phyloP scores from a whole-genome alignment of 164 flowering plant genomes.

The Echeveria elegans region DNA sequence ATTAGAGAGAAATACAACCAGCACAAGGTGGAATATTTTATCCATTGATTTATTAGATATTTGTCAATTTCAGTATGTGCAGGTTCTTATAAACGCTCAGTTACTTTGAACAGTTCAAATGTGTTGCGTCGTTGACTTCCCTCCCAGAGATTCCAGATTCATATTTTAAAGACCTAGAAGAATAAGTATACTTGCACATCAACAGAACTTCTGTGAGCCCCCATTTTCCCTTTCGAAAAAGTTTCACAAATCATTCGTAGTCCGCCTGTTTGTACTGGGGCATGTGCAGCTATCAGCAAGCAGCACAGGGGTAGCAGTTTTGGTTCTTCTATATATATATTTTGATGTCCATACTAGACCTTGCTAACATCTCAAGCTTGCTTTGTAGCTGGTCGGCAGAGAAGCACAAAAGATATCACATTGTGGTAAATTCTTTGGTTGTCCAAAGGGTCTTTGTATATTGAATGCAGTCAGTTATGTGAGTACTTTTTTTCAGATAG shows the following conservation, averaged over 20 bases:
- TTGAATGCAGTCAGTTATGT: background rate
- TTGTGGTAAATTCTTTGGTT: background rate
- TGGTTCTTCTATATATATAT: background rate
- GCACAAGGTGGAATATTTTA: conserved; percentile 22
- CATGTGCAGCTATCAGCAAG: background rate
- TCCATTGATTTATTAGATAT: background rate
- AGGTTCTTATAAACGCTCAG: background rate
- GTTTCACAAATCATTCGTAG: background rate
- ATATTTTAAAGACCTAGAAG: conserved; percentile 20
- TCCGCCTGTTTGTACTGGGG: background rate
- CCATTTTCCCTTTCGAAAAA: background rate
- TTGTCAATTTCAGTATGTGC: background rate
- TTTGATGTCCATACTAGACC: background rate
- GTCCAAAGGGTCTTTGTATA: background rate
- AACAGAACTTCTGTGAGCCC: background rate
- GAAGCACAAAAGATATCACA: background rate
- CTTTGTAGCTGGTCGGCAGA: background rate
- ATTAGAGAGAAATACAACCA: conserved; percentile 37
- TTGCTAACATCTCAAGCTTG: too few relatives aligned
- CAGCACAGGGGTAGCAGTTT: background rate
- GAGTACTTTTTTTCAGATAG: background rate
- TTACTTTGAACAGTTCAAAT: conserved; percentile 25
- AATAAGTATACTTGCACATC: background rate
- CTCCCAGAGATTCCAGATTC: conserved; percentile 23
- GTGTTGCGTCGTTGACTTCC: conserved; percentile 27